Evolutionary conservation across 768 basidiomycete genomes (phyloP), one percentile per base, ranked within the genome.

Genomic region (Leccinum rimulosum): DNA sequence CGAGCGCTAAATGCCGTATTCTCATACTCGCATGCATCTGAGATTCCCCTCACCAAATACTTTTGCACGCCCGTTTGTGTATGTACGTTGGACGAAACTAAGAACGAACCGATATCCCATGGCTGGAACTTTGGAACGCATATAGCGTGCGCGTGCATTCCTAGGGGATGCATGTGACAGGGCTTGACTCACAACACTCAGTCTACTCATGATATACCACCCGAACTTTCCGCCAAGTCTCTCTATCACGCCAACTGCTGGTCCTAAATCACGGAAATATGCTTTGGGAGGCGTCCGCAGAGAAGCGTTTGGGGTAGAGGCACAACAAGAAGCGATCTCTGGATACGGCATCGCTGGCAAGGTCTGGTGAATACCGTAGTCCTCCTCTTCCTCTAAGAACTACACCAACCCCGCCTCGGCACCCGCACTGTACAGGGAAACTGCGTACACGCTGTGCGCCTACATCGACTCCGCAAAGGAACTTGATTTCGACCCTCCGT

Each of bases 311-410:
- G 69, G 73, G 28, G 59, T 62, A 22, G 64, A 63, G 50, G 75
- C 73, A 49, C 89, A 89, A 70, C 75, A 75, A 57, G 70, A 77
- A 15, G 84, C 88, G 6, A 94, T 94, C 55, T 73, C 77, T 15
- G 76, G 76, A 64, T 93, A 88, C 68, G 91, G 92, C 5, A 94
- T 95, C 57, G 93, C 91, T 8, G 90, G 91, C 33, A 79, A 89
- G 72, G 85, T 95, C 50, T 94, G 92, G 93, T 90, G 78, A 77
- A 70, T 68, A 62, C 54, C 54, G 3, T 54, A 50, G 59, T n/a
- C n/a, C n/a, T 54, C 49, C n/a, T 58, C 33, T 61, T 68, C 53
- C 57, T 64, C 57, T 54, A 57, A 52, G 25, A 31, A 45, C 43
- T 10, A 30, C 38, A 56, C 63, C 56, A 35, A 65, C 56, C 6